Base-by-base conservation (phyloP, 78 protist genomes). In the Protostelium mycophagum region DNA sequence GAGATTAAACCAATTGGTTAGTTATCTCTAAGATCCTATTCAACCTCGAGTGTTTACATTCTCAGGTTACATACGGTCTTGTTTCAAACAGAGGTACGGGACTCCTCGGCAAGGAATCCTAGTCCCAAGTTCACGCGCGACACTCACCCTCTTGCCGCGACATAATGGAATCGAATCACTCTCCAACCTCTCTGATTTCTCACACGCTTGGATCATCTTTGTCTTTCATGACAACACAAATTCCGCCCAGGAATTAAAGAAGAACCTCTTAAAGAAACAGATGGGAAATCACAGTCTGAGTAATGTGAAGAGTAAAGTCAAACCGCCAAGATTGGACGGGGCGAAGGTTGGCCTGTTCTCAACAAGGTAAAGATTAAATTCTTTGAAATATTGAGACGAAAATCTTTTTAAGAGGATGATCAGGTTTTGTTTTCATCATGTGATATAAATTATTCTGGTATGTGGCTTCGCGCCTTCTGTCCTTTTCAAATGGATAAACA, bases 131-230 rank as follows among this genome's bases (percentile, higher is more conserved):
- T 37, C 93, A 0, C 5, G 34, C 0, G 96, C 91, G 0, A 38
- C 31, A 25, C 31, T 95, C 28, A 85, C n/a, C 28, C 37, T 84
- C 37, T 25, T 34, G 34, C 34, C 37, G 1, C 86, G n/a, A n/a
- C 34, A 34, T 31, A 34, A 34, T 84, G 86, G 86, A 23, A 84
- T 28, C 1, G 86, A 51, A 51, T 51, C 73, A 25, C 73, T 51
- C 73, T 51, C 73, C 73, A 51, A 51, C 73, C 87, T 92, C 37
- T 89, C 83, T n/a, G 93, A 89, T 28, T 96, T 90, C 86, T 88
- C 94, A 29, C 98, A 96, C 90, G 90, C 94, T 63, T 96, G 98
- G 98, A 89, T 96, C 38, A 37, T 94, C 38, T 96, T 93, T 38
- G 38, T 93, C 31, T 94, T 93, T 88, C 90, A 91, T 35, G 92